Evolutionary conservation across 2,329 filamentous ascomycete genomes (phyloP).

Genomic region (Botrytis aclada): DNA sequence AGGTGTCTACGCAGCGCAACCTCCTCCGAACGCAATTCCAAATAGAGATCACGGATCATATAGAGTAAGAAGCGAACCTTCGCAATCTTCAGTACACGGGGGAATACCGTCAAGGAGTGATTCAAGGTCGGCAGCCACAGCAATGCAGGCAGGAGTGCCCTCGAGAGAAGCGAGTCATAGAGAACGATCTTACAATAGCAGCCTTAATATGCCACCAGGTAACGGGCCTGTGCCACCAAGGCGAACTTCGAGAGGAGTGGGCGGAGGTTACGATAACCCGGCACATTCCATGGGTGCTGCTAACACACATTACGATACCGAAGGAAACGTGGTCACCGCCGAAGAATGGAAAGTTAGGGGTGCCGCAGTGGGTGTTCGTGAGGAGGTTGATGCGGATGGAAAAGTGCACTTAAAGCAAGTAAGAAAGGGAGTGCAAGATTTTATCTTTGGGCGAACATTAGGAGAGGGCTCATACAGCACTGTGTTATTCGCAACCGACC

Average conservation of each 20-base stretch:
- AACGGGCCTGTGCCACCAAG: constrained; percentile 69
- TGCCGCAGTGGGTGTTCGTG: constrained; percentile 77
- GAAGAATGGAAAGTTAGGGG: constrained; percentile 97
- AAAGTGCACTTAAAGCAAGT: constrained; percentile 77
- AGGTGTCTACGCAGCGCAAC: constrained; percentile 44
- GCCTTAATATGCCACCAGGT: constrained; percentile 48
- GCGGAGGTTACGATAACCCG: constrained; percentile 48
- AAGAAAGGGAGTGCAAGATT: constrained; percentile 97
- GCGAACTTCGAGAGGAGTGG: constrained; percentile 70
- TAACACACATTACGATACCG: constrained; percentile 49
- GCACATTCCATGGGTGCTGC: constrained; percentile 32
- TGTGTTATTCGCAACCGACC: constrained; percentile 87
- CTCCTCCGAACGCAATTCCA: constrained; percentile 41
- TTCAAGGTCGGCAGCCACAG: constrained; percentile 54
- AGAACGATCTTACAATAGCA: constrained; percentile 64
- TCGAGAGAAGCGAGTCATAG: constrained; percentile 67
- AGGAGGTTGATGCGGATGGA: constrained; percentile 82
- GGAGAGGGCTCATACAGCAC: constrained; percentile 98
- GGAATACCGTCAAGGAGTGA: constrained; percentile 56
- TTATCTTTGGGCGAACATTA: constrained; percentile 84
- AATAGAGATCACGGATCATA: constrained; percentile 44
- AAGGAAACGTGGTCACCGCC: constrained; percentile 59
- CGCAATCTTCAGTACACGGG: constrained; percentile 53
- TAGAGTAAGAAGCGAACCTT: constrained; percentile 57
- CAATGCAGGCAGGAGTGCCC: constrained; percentile 59